A percentile compares a stretch with the other conserved stretches of the same genome.
phyloP scores from a whole-genome alignment of 352 stramenopile genomes.

The Phytophthora ohioensis region DNA sequence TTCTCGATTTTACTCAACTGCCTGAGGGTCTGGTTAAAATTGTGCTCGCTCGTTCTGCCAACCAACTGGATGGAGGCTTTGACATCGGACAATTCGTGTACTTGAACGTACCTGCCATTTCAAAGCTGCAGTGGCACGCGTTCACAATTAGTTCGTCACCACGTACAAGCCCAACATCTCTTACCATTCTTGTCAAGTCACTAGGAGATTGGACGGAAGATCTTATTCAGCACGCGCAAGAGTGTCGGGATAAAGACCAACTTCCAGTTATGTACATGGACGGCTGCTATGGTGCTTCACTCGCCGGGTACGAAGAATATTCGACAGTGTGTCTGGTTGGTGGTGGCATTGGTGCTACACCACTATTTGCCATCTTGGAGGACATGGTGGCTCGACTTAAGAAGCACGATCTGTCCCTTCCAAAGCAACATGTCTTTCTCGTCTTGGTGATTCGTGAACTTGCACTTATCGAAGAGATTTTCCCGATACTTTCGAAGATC shows the following conservation, averaged over 20 bases:
- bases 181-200: conserved; percentile 63
- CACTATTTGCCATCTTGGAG: conserved; percentile 63
- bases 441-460: conserved; percentile 55
- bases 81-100: conserved; percentile 68
- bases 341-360: conserved; percentile 62
- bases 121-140: conserved; percentile 66
- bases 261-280: conserved; percentile 60
- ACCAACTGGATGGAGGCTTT: conserved; percentile 38
- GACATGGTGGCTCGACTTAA: conserved; percentile 47
- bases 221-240: conserved; percentile 45
- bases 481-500: conserved; percentile 41
- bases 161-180: conserved; percentile 30
- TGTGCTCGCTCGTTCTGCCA: conserved; percentile 39
- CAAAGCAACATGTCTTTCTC: conserved; percentile 46
- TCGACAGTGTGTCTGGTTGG: conserved; percentile 54
- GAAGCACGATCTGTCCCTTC: conserved; percentile 8
- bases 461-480: conserved; percentile 52
- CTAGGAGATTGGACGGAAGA: conserved; percentile 62
- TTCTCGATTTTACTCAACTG: conserved; percentile 44
- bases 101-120: conserved; percentile 62
- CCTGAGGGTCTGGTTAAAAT: conserved; percentile 58
- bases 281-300: conserved; percentile 61
- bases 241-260: conserved; percentile 34
- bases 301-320: conserved; percentile 55
- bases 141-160: conserved; percentile 71